Evolutionary conservation across 169 alveolate genomes (phyloP).

Genomic region (Cryptosporidium viatorum): DNA sequence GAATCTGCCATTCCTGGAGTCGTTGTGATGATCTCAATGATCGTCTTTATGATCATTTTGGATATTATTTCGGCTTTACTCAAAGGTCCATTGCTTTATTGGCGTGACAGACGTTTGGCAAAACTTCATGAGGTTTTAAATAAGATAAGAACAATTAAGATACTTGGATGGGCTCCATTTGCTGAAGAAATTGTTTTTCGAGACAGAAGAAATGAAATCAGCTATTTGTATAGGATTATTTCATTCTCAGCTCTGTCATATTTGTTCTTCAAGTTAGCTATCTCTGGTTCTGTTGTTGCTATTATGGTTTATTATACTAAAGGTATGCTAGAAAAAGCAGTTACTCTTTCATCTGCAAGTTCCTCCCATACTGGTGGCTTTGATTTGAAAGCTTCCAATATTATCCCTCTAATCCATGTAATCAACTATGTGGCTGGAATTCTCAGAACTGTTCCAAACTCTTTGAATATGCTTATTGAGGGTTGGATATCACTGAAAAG

Average conservation of each 20-base stretch:
- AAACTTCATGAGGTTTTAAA: slow-evolving; percentile 52
- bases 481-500: slow-evolving; percentile 74
- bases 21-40: slow-evolving; percentile 47
- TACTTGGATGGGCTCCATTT: slow-evolving; percentile 62
- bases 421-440: slow-evolving; percentile 62
- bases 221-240: slow-evolving; percentile 36
- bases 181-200: slow-evolving; percentile 48
- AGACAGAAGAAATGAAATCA: slow-evolving; percentile 26
- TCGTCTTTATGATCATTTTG: slow-evolving; percentile 36
- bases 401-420: slow-evolving; percentile 58
- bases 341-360: background rate
- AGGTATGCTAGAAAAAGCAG: background rate
- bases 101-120: slow-evolving; percentile 60
- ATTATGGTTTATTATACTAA: slow-evolving; percentile 40
- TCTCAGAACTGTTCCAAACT: slow-evolving; percentile 54
- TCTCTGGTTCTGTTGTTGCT: slow-evolving; percentile 74
- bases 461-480: slow-evolving; percentile 63
- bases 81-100: slow-evolving; percentile 49
- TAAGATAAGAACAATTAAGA: slow-evolving; percentile 39
- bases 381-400: slow-evolving; percentile 45
- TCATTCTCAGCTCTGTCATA: slow-evolving; percentile 26
- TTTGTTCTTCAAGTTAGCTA: slow-evolving; percentile 61
- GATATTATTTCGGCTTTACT: slow-evolving; percentile 40
- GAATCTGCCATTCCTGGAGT: slow-evolving; percentile 73
- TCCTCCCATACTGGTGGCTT: background rate